Evolutionary conservation across 768 basidiomycete species (phyloP).

Genomic region (Termitomyces sp.): DNA sequence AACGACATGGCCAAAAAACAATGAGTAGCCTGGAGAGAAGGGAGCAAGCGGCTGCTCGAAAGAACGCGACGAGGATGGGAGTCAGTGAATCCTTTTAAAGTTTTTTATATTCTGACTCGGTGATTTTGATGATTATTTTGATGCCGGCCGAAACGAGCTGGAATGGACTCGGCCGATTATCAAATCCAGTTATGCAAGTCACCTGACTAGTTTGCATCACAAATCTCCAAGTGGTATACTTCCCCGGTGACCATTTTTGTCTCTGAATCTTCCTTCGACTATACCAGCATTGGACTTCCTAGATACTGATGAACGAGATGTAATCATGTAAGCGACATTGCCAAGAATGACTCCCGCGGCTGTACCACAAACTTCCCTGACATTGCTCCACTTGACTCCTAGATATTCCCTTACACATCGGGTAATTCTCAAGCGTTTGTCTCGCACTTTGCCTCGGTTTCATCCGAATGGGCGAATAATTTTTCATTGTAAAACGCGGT

Average conservation of each 20-base stretch:
- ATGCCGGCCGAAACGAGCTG: conserved; percentile 8
- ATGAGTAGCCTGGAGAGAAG: conserved; percentile 1
- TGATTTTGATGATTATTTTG: background rate
- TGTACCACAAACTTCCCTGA: background rate
- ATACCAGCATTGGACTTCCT: background rate
- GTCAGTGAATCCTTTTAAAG: background rate
- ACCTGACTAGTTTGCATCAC: background rate
- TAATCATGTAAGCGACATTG: no score
- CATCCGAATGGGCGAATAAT: background rate
- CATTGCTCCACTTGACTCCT: background rate
- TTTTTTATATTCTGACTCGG: conserved; percentile 11
- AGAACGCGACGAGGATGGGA: conserved; percentile 6
- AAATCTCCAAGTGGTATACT: background rate
- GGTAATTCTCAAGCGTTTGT: background rate
- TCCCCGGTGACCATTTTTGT: background rate
- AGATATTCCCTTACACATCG: background rate
- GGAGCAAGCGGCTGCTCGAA: background rate
- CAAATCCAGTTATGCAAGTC: background rate
- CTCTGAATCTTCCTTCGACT: background rate
- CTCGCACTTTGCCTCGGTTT: background rate
- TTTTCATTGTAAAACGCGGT: background rate
- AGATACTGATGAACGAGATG: no score
- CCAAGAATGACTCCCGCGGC: background rate
- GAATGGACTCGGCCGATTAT: conserved; percentile 4
- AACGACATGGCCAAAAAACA: conserved; percentile 31